A percentile compares a stretch with the other conserved stretches of the same genome.
Conservation (phyloP, 2,329 filamentous ascomycete genomes). For the Xylariaceae sp. region DNA sequence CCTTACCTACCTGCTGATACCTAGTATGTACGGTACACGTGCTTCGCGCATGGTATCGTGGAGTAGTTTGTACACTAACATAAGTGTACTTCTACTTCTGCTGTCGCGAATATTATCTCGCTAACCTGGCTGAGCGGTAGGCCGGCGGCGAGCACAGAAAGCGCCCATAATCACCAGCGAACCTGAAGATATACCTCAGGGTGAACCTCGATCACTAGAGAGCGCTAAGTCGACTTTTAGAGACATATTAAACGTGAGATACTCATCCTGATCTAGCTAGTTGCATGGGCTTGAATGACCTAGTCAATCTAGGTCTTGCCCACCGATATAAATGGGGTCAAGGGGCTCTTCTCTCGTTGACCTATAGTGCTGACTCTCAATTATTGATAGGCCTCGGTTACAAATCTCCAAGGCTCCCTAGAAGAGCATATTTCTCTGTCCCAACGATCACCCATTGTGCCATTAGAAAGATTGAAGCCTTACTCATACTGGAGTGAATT, state of each 20-base stretch:
- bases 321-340: too few relatives aligned
- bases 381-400: not conserved
- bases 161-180: not conserved
- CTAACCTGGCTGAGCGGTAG: conserved; percentile 3
- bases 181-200: not conserved
- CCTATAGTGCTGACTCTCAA: not conserved
- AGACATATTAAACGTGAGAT: conserved; percentile 7
- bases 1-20: not conserved
- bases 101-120: not conserved
- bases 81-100: not conserved
- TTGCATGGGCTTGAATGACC: not conserved
- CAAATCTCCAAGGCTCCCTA: conserved; percentile 1
- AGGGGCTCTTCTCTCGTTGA: too few relatives aligned
- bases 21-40: too few relatives aligned
- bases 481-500: conserved; percentile 33
- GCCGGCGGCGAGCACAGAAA: conserved; percentile 22
- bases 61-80: too few relatives aligned
- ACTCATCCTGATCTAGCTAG: not conserved
- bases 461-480: conserved; percentile 24
- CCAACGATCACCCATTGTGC: conserved; percentile 2
- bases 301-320: too few relatives aligned
- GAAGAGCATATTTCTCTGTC: conserved; percentile 3
- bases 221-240: not conserved
- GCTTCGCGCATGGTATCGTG: too few relatives aligned
- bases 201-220: not conserved